Base-by-base conservation (phyloP, 371 early-diverging fungal species). In the Choanephora cucurbitarum region DNA sequence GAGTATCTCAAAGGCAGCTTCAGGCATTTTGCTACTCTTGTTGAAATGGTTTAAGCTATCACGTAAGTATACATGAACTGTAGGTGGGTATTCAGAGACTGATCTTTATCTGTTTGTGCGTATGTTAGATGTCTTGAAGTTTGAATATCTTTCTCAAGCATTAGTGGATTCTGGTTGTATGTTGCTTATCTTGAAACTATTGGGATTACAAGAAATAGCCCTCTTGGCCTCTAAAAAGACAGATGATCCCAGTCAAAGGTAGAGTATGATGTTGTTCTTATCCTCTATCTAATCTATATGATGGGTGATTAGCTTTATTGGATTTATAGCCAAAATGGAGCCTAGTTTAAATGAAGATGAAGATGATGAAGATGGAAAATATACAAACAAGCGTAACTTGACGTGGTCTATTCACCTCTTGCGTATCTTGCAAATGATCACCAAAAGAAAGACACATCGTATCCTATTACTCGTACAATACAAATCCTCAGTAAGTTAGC, bases 101-200 rank as follows among this genome's bases (percentile, higher is more conserved):
- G 13, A 22, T 17, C 15, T 18, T 9, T 22, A 46, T 44, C 19
- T 23, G 8, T 6, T 32, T 32, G 32, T n/a, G n/a, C n/a, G n/a
- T n/a, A n/a, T 6, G 6, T 32, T 58, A 87, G 89, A 94, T 63
- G 78, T 83, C 3, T 59, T 90, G 22, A 88, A 86, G 55, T 90
- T 86, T 67, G 91, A 93, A 62, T 88, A 91, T 67, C 59, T 91
- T 2, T 85, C 85, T 6, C 91, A 90, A 57, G 73, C 89, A 0
- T 67, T 94, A 44, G 82, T 91, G 23, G 94, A 94, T 64, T 89
- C 90, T 31, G 92, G 91, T 40, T 87, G 91, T 49, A 75, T 91
- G 24, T 74, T 94, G 11, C 65, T 94, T 23, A 85, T 92, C 21
- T 72, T 94, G 28, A 92, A 91, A 58, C 81, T 94, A 62, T 76